A percentile compares a stretch with the other conserved stretches of the same genome.
Conservation (phyloP, 495 filamentous ascomycete species). For the Durotheca rogersii region DNA sequence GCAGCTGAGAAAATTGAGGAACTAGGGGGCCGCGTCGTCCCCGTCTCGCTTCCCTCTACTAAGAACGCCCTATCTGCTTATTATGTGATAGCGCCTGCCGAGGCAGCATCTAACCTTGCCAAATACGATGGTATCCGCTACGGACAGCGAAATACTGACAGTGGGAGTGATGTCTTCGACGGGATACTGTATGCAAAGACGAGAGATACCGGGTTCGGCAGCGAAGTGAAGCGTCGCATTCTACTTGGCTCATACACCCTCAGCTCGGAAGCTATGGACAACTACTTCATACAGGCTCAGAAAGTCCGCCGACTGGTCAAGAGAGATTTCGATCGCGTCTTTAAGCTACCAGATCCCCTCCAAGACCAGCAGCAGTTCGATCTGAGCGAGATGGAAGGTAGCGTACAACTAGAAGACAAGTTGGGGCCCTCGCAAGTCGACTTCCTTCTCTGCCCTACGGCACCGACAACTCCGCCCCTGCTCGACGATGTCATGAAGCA, state of each 20-base stretch:
- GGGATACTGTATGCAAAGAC: constrained; percentile 72
- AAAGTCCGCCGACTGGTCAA: constrained; percentile 80
- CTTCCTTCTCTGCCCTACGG: constrained; percentile 83
- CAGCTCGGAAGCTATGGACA: constrained; percentile 87
- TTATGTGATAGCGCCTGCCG: constrained; percentile 91
- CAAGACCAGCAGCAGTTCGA: constrained; percentile 46
- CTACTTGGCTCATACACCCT: constrained; percentile 87
- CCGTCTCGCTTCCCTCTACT: constrained; percentile 82
- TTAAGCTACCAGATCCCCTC: constrained; percentile 67
- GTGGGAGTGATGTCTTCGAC: constrained; percentile 36
- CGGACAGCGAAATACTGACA: constrained; percentile 55
- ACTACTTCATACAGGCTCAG: constrained; percentile 96
- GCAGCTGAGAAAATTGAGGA: constrained; percentile 57
- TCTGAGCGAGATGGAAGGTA: constrained; percentile 47
- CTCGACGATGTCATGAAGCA: constrained; percentile 52
- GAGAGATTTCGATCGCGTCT: constrained; percentile 79
- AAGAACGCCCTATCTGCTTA: constrained; percentile 86
- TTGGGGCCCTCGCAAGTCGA: constrained; percentile 65
- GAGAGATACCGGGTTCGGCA: constrained; percentile 71
- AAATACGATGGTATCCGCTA: constrained; percentile 97
- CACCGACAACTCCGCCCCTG: constrained; percentile 72
- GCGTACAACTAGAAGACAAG: constrained; percentile 44
- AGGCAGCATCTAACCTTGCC: constrained; percentile 95
- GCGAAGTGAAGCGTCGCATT: constrained; percentile 83
- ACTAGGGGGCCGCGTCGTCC: constrained; percentile 66